A percentile compares a stretch with the other conserved stretches of the same genome.
These are phyloP conservation scores for Penicillium sp. DNA, from an alignment of 2,329 filamentous ascomycete genomes.

Conservation along the genomic window DNA sequence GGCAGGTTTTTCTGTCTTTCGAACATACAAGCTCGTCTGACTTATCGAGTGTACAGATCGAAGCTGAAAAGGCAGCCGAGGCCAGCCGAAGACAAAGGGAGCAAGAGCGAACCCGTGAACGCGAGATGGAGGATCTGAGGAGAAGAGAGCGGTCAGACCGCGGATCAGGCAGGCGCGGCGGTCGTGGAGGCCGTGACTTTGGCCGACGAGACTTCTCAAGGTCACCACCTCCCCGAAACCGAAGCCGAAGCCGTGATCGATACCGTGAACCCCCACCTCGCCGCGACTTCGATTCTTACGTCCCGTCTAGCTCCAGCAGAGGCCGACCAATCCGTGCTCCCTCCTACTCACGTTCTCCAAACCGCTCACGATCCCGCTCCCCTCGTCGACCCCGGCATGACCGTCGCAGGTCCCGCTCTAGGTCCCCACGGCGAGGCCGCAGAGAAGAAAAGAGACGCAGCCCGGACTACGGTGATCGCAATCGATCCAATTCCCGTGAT, in stretches of 20 bases:
- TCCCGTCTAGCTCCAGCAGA: slow-evolving; percentile 48
- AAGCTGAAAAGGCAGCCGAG: slow-evolving; percentile 78
- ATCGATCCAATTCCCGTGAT: slow-evolving; percentile 50
- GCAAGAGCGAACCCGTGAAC: slow-evolving; percentile 68
- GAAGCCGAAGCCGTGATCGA: slow-evolving; percentile 48
- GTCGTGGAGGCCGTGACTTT: slow-evolving; percentile 43
- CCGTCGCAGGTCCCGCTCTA: slow-evolving; percentile 29
- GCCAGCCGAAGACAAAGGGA: slow-evolving; percentile 70
- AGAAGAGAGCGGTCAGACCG: slow-evolving; percentile 51
- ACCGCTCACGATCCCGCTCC: slow-evolving; percentile 29
- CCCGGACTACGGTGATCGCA: slow-evolving; percentile 46
- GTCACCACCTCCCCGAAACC: slow-evolving; percentile 52
- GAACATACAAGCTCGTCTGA: slow-evolving; percentile 7
- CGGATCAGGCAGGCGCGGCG: slow-evolving; percentile 36
- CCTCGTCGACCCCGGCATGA: slow-evolving; percentile 13
- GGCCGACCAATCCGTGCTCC: slow-evolving; percentile 38
- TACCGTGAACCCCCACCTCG: slow-evolving; percentile 47
- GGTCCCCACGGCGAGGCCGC: slow-evolving; percentile 37
- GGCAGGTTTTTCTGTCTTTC: slow-evolving; percentile 48
- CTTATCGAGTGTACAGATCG: slow-evolving; percentile 54
- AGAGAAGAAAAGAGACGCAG: slow-evolving; percentile 37
- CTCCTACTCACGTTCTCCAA: slow-evolving; percentile 31
- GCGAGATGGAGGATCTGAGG: slow-evolving; percentile 66
- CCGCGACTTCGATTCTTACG: slow-evolving; percentile 57
- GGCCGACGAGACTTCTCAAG: slow-evolving; percentile 47